Conservation (phyloP, 805 yeast species). For the Blastobotrys attinorum region DNA sequence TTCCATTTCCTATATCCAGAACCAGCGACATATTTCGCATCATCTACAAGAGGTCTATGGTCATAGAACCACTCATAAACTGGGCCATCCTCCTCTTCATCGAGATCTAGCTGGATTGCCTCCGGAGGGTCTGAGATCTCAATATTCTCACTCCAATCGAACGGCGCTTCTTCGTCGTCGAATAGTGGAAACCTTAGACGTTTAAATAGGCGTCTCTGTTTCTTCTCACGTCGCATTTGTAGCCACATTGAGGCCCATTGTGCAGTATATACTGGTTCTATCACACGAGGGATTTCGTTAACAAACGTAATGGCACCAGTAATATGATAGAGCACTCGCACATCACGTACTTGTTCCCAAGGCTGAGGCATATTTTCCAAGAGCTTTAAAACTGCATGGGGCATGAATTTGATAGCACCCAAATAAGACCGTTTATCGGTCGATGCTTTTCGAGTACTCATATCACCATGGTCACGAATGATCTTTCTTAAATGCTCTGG, state of each 20-base stretch:
- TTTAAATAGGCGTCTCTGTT: conserved; percentile 82
- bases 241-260: conserved; percentile 96
- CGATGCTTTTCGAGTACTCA: conserved; percentile 69
- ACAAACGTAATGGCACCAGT: conserved; percentile 96
- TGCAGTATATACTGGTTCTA: conserved; percentile 83
- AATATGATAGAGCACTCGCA: conserved; percentile 78
- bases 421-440: conserved; percentile 80
- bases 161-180: conserved; percentile 95
- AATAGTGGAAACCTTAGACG: conserved; percentile 92
- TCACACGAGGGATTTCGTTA: conserved; percentile 83
- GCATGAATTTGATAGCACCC: conserved; percentile 90
- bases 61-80: conserved; percentile 78
- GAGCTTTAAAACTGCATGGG: conserved; percentile 85
- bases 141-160: conserved; percentile 73
- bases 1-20: conserved; percentile 71
- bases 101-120: conserved; percentile 61
- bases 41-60: conserved; percentile 60
- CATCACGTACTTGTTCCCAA: conserved; percentile 86
- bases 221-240: conserved; percentile 88
- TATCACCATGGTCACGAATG: conserved; percentile 74
- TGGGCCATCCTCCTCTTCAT: conserved; percentile 50
- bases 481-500: conserved; percentile 88
- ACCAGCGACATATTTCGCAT: conserved; percentile 53
- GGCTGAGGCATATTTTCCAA: conserved; percentile 98
- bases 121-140: conserved; percentile 66